These are phyloP conservation scores for Ajuga reptans DNA, from an alignment of 305 asterid genomes.

Conservation along the genomic window DNA sequence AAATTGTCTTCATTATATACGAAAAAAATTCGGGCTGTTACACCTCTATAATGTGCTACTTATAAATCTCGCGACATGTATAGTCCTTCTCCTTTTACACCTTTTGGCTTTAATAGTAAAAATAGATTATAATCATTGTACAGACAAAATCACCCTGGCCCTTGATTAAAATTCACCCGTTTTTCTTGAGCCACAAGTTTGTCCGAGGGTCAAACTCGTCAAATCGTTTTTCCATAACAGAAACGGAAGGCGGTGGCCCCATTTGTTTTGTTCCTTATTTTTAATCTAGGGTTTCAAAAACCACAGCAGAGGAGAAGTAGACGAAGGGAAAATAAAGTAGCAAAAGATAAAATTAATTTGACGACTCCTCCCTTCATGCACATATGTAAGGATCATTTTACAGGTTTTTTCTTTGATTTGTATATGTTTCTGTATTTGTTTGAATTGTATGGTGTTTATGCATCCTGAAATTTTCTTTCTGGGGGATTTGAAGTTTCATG, in stretches of 20 bases:
- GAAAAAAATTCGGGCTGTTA: no score
- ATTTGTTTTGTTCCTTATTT: background rate
- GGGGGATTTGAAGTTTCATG: slow-evolving; percentile 7
- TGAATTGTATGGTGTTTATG: background rate
- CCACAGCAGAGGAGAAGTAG: background rate
- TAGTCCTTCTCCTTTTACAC: no score
- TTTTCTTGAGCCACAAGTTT: slow-evolving; percentile 11
- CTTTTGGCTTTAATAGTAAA: no score
- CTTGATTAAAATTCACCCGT: background rate
- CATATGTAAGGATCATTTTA: slow-evolving; percentile 16
- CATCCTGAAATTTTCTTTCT: background rate
- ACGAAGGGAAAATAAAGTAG: background rate
- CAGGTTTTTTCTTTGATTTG: background rate
- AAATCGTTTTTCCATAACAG: background rate
- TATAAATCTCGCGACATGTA: no score
- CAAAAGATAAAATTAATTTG: background rate
- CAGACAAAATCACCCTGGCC: slow-evolving; percentile 4
- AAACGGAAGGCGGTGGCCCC: slow-evolving; percentile 19
- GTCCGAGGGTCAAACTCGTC: slow-evolving; percentile 3
- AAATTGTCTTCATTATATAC: no score
- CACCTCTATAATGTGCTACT: no score
- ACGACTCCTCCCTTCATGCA: slow-evolving; percentile 24
- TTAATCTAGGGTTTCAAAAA: slow-evolving; percentile 17
- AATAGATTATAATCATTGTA: background rate
- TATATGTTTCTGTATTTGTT: background rate